Evolutionary conservation across 345 rosid species (phyloP), one percentile per base, ranked within the genome.

Genomic region (Lepidium sativum): DNA sequence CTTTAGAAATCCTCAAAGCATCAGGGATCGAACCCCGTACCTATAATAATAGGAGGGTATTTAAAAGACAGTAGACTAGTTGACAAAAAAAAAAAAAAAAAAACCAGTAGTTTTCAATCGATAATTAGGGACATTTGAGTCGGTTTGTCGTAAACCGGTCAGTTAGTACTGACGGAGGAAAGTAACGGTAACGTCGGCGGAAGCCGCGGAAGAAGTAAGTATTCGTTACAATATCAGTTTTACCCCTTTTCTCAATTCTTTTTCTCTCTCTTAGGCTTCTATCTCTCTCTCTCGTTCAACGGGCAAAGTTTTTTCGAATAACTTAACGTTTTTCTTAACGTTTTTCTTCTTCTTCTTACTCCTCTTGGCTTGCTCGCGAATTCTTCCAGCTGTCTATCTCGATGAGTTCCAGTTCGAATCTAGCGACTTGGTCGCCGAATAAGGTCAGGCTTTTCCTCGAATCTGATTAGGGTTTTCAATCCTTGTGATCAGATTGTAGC

Each of bases 261-360:
- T 44, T 42, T 8, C n/a, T n/a, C n/a, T 53, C 23, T 64, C 21
- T 54, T 63, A 25, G 50, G 33, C 58, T 43, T 15, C 38, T n/a
- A n/a, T n/a, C n/a, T 23, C 23, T 74, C 74, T 78, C 63, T 49
- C 23, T 23, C 78, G 71, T 85, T 84, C 91, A 85, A 85, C 89
- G 88, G 94, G 89, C 87, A 81, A 72, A 80, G 77, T 80, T 60
- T 77, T 81, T 82, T 75, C 80, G 85, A 80, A 84, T 74, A 79
- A 54, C 76, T 63, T 57, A n/a, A n/a, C n/a, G n/a, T 61, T 42
- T 63, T 70, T 45, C 20, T 45, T 54, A 65, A 65, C 60, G 49
- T 64, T 58, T n/a, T 31, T 45, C 38, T 67, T 43, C 51, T 25
- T 51, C 25, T 23, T 23, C 45, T 42, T 29, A 51, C 32, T 42